These are phyloP conservation scores for Euphorbia schlechtendalii DNA, from an alignment of 441 rosid species.

Conservation along the genomic window DNA sequence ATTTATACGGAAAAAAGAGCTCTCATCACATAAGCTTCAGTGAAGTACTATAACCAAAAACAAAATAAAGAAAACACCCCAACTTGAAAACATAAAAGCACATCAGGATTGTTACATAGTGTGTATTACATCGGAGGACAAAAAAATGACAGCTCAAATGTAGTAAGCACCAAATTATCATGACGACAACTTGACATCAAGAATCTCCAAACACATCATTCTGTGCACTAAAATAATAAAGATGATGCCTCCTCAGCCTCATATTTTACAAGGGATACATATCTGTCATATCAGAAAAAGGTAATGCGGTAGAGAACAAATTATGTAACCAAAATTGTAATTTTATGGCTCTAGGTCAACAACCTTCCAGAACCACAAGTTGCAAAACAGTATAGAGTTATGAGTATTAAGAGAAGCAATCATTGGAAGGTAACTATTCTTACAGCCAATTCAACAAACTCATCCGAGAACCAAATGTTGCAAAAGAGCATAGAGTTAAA, in stretches of 20 bases:
- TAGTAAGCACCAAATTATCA: neutral
- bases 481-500: conserved; percentile 1
- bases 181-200: neutral
- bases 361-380: neutral
- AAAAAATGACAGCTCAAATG: neutral
- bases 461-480: neutral
- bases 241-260: neutral
- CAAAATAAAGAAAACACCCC: conserved; percentile 5
- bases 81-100: neutral
- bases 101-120: neutral
- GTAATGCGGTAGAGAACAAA: neutral
- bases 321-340: neutral
- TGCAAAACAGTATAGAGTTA: no score
- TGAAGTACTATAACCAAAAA: neutral
- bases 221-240: neutral
- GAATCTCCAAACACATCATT: neutral
- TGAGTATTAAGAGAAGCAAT: no score
- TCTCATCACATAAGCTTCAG: conserved; percentile 14
- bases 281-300: neutral
- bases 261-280: neutral
- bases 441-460: conserved; percentile 9
- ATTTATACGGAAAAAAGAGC: conserved; percentile 3
- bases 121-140: neutral
- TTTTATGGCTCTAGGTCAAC: neutral
- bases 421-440: no score